Percentiles rank a stretch among this genome's conserved stretches.
Conservation (phyloP, 257 asterid genomes). For the Salvia splendens region DNA sequence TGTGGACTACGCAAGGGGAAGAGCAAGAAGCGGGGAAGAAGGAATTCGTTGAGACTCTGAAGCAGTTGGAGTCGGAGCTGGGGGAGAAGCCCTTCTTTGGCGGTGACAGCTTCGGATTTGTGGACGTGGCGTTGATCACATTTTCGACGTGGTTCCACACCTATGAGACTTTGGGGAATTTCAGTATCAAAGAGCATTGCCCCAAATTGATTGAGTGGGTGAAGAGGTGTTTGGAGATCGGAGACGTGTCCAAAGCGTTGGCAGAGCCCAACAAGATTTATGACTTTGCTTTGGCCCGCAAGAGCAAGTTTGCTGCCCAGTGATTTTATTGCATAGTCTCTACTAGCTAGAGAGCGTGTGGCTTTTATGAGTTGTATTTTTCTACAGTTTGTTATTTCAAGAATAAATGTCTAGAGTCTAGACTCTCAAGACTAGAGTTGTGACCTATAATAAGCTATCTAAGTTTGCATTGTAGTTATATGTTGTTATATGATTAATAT, state of each 20-base stretch:
- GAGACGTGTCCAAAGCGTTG: conserved; percentile 38
- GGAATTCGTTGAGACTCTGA: conserved; percentile 33
- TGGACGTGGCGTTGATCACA: conserved; percentile 41
- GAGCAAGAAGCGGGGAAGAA: conserved; percentile 41
- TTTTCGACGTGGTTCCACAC: conserved; percentile 40
- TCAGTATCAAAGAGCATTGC: conserved; percentile 35
- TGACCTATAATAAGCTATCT: too few species aligned
- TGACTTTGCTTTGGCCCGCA: conserved; percentile 24
- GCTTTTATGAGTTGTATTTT: too few species aligned
- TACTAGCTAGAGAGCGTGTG: too few species aligned
- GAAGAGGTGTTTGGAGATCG: conserved; percentile 40
- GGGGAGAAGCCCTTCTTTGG: conserved; percentile 53
- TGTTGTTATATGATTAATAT: too few species aligned
- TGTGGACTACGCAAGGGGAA: conserved; percentile 42
- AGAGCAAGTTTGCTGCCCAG: conserved; percentile 4
- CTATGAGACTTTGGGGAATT: conserved; percentile 38
- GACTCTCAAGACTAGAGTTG: too few species aligned
- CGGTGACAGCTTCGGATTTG: conserved; percentile 41
- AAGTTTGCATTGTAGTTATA: too few species aligned
- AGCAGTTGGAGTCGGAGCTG: conserved; percentile 41
- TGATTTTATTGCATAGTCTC: too few species aligned
- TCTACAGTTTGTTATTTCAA: too few species aligned
- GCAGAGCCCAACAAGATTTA: conserved; percentile 30
- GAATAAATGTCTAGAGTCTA: too few species aligned
- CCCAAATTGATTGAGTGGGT: conserved; percentile 46